Evolutionary conservation across 306 rosid species (phyloP), one percentile per base, ranked within the genome.

Genomic region (Trifolium pratense): DNA sequence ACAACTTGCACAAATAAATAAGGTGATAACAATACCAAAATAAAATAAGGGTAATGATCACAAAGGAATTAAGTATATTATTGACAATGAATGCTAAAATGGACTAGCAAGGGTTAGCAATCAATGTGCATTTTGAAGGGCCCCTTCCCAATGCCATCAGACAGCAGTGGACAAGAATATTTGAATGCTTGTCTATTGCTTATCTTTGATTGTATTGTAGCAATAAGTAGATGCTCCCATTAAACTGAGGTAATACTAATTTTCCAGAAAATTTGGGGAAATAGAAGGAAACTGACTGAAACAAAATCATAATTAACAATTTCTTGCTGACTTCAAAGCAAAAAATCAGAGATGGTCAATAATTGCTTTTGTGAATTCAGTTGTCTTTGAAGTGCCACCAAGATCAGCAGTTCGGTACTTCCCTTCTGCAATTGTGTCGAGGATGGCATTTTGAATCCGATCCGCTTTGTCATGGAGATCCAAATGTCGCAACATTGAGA

Each of bases 341-440:
- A 80, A 80, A 79, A 77, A 52, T 91, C 81, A 90, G 72, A 95
- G 96, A 85, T 95, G 96, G 78, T 84, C 96, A 25, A 85, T 77
- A 65, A 95, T 95, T 61, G 97, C 97, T 3, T 75, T 66, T 1
- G 97, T 91, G 68, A 91, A 95, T 29, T 91, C 96, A 16, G 84
- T 60, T 55, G 99, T 91, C 8, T 90, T 84, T 56, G 99, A 87
- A 66, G 63, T 77, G 53, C 97, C 99, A 10, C 99, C 99, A 16
- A 95, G 97, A 84, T 91, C 99, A 66, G 96, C 99, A 5, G 97
- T 95, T 75, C 99, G 90, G 79, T 84, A 85, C 71, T 86, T 95
- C 56, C 97, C 99, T 77, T 95, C 97, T 0, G 97, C 83, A 76
- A 91, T 95, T 66, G 99, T 91, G 62, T 53, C 40, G 79, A 95